Percentiles rank a stretch among this genome's conserved stretches.
Conservation (phyloP, 495 filamentous ascomycete genomes). For the Opeltia flavorubescens region DNA sequence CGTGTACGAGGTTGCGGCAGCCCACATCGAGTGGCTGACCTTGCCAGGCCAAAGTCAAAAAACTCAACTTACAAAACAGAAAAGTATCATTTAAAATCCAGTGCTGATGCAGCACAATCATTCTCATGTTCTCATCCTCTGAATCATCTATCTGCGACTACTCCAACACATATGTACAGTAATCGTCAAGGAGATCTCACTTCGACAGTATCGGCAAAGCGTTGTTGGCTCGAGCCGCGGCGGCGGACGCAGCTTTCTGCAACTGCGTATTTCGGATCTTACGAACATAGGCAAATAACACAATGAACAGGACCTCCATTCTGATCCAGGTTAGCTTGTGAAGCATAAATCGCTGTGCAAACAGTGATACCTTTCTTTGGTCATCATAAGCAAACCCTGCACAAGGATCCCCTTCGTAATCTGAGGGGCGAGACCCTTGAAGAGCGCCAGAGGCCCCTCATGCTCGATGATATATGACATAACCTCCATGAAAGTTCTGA, state of each 20-base stretch:
- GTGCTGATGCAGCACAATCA: no score
- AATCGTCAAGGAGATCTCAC: neutral
- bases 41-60: no score
- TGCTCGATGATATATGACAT: conserved; percentile 85
- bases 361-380: conserved; percentile 67
- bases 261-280: conserved; percentile 59
- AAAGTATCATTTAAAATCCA: no score
- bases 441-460: conserved; percentile 68
- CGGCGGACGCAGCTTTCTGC: conserved; percentile 42
- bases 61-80: no score
- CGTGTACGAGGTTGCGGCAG: no score
- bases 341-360: conserved; percentile 13
- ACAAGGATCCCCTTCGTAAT: conserved; percentile 86
- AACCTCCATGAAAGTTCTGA: conserved; percentile 89
- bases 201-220: conserved; percentile 9
- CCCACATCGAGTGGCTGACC: no score
- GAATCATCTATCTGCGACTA: no score
- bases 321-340: conserved; percentile 32
- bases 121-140: no score
- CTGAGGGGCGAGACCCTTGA: conserved; percentile 95
- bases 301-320: conserved; percentile 78
- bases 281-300: conserved; percentile 70
- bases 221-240: conserved; percentile 10
- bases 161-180: neutral
- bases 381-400: conserved; percentile 97